phyloP scores from a whole-genome alignment of 345 rosid species.

The Clarkia xantiana region DNA sequence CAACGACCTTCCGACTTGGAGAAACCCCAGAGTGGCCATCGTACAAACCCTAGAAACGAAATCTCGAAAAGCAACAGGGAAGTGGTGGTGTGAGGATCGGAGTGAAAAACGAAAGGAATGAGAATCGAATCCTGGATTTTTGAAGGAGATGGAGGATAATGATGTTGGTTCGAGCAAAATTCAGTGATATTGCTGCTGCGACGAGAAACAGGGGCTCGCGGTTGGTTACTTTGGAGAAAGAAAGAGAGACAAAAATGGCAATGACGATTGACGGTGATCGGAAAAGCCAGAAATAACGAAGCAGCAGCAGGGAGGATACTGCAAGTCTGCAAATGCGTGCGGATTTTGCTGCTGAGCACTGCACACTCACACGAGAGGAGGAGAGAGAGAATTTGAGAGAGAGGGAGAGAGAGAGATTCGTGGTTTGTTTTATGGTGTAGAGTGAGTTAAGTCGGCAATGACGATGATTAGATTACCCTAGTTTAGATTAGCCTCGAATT shows the following conservation, averaged over 20 bases:
- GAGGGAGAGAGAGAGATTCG: not conserved
- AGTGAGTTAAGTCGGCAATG: no score
- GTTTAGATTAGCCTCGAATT: no score
- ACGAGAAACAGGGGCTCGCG: conserved; percentile 7
- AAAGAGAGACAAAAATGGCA: conserved; percentile 22
- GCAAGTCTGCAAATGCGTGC: conserved; percentile 6
- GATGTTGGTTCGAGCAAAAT: no score
- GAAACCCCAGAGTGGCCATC: not conserved
- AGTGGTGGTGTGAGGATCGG: no score
- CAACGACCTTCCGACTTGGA: conserved; percentile 5
- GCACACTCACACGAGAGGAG: not conserved
- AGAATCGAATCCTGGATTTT: no score
- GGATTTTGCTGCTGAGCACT: not conserved
- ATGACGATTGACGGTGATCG: conserved; percentile 16
- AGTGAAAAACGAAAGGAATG: no score
- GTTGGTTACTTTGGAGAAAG: not conserved
- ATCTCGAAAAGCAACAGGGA: no score
- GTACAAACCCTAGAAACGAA: not conserved
- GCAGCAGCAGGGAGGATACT: conserved; percentile 8
- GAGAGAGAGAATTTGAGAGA: not conserved
- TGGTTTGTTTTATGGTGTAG: no score
- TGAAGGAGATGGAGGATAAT: no score
- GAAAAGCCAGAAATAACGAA: conserved; percentile 20
- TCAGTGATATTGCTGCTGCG: no score
- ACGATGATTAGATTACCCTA: no score